Conservation (phyloP, 768 basidiomycete genomes). For the Sarcodon sp. region DNA sequence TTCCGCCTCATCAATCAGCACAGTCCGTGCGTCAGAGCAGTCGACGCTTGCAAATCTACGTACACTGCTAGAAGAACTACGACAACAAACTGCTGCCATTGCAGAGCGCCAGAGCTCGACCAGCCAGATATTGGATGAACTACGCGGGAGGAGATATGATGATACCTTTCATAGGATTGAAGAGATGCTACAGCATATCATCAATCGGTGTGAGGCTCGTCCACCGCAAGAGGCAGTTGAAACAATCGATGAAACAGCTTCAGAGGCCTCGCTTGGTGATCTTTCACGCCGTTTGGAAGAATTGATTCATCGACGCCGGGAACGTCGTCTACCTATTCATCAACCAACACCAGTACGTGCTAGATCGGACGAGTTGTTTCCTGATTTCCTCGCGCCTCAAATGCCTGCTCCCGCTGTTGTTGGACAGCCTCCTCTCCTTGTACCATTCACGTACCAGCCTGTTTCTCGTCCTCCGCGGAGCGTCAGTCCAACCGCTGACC, state of each 20-base stretch:
- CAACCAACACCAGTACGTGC: slow-evolving; percentile 26
- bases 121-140: slow-evolving; percentile 47
- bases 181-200: slow-evolving; percentile 26
- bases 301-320: slow-evolving; percentile 8
- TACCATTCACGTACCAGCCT: slow-evolving; percentile 43
- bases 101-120: slow-evolving; percentile 50
- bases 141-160: slow-evolving; percentile 20
- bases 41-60: slow-evolving; percentile 30
- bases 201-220: slow-evolving; percentile 14
- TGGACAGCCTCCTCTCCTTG: slow-evolving; percentile 36
- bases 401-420: slow-evolving; percentile 25
- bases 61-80: slow-evolving; percentile 41
- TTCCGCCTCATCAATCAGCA: slow-evolving; percentile 19
- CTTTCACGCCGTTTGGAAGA: background rate
- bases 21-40: slow-evolving; percentile 21
- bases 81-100: slow-evolving; percentile 45
- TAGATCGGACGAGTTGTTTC: slow-evolving; percentile 44
- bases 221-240: slow-evolving; percentile 2
- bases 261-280: background rate
- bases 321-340: slow-evolving; percentile 23
- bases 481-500: slow-evolving; percentile 22
- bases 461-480: slow-evolving; percentile 28
- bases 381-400: slow-evolving; percentile 42
- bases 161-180: slow-evolving; percentile 31
- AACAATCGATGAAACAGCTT: slow-evolving; percentile 1